Conservation (phyloP, 31 red algal genomes). For the Bonnemaisonia californica region DNA sequence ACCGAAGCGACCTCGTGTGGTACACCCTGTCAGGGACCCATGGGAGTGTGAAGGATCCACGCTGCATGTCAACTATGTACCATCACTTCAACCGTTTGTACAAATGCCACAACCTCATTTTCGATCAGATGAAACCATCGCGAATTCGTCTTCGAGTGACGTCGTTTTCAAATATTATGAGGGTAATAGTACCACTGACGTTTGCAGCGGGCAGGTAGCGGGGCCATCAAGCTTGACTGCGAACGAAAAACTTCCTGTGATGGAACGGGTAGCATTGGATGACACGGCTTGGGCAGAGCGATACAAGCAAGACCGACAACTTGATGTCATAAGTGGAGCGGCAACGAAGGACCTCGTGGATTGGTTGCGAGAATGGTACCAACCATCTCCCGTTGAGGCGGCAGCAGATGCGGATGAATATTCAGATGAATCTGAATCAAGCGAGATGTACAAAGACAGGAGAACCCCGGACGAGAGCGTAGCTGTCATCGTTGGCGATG, state of each 20-base stretch:
- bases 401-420: not conserved
- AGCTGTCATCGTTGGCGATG: constrained; percentile 49
- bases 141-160: too few relatives aligned
- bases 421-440: not conserved
- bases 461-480: constrained; percentile 28
- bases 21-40: constrained; percentile 8
- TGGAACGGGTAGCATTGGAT: not conserved
- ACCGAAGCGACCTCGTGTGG: constrained; percentile 25
- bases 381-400: too few relatives aligned
- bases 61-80: constrained; percentile 42
- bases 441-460: not conserved
- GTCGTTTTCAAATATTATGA: too few relatives aligned
- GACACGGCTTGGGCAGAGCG: constrained; percentile 43
- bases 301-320: constrained; percentile 40
- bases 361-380: constrained; percentile 59
- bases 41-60: constrained; percentile 45
- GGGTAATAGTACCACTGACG: too few relatives aligned
- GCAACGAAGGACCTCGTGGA: constrained; percentile 45
- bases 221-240: not conserved
- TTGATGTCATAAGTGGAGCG: constrained; percentile 66
- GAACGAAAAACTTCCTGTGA: not conserved
- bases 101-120: too few relatives aligned
- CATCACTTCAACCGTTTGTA: constrained; percentile 1
- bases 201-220: too few relatives aligned
- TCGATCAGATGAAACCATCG: too few relatives aligned